Evolutionary conservation across 345 rosid genomes (phyloP), one percentile per base, ranked within the genome.

Genomic region (Anacardium occidentale): DNA sequence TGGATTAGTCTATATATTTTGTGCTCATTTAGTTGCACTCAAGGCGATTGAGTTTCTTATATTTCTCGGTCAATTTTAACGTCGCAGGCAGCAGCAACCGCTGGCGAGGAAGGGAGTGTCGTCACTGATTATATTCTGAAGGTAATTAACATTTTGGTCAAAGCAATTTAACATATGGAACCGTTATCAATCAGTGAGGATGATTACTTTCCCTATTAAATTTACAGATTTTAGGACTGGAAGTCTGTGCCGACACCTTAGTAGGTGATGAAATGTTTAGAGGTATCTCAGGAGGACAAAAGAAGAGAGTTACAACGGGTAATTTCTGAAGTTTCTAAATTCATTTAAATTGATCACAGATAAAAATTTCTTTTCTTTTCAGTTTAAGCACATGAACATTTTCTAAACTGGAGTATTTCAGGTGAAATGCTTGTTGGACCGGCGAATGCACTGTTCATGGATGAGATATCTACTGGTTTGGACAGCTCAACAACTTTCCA

Each of bases 401-500:
- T 61, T 69, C 5, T 15, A 29, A 73, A 50, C 9, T 10, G 40
- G 34, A 71, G 69, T 56, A 24, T 60, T 37, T 37, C 42, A 90
- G 93, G 94, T 42, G 94, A 89, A 78, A 91, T 89, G 93, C 72
- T 89, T 68, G 93, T 86, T 14, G 97, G 95, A 48, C 89, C 91
- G 11, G 84, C 88, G 0, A 83, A 81, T 72, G 94, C 85, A 29
- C 69, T 85, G 58, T 83, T 89, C 64, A 89, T 89, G 97, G 97
- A 88, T 47, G 90, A 91, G 75, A 89, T 89, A 59, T 91, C 95
- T 10, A 89, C 90, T 64, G 97, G 97, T 45, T 74, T 91, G 70
- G 95, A 91, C 73, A 89, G 95, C 71, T 88, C 97, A 2, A 91
- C 97, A 11, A 89, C 93, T 32, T 89, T 59, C 71, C 90, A 88